Evolutionary conservation across 2,329 filamentous ascomycete genomes (phyloP).

Genomic region (Metarhizium anisopliae): DNA sequence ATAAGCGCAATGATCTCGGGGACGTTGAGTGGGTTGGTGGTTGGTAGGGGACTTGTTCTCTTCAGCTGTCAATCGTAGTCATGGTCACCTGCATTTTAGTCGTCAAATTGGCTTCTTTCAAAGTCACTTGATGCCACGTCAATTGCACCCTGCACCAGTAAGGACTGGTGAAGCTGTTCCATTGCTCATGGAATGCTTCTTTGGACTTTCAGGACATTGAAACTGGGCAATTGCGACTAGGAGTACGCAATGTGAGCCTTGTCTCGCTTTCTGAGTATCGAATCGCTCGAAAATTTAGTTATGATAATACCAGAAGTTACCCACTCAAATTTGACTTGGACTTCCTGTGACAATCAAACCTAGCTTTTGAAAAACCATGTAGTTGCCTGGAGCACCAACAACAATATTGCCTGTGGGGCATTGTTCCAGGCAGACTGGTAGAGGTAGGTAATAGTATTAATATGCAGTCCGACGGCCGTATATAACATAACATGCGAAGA

Average conservation of each 20-base stretch:
- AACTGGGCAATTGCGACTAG: neutral
- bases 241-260: slow-evolving; percentile 27
- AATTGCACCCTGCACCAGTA: neutral
- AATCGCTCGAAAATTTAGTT: slow-evolving; percentile 32
- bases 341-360: no score
- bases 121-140: neutral
- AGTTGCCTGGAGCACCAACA: no score
- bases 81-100: slow-evolving; percentile 22
- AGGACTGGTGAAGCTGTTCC: neutral
- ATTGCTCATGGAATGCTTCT: neutral
- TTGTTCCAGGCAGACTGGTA: no score
- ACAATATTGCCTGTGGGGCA: no score
- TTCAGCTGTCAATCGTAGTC: slow-evolving; percentile 52
- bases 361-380: no score
- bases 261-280: slow-evolving; percentile 60
- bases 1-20: slow-evolving; percentile 54
- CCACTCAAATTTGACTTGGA: slow-evolving; percentile 35
- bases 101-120: neutral
- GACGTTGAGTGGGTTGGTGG: slow-evolving; percentile 93
- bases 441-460: no score
- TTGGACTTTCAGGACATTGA: neutral
- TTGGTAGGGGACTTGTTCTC: slow-evolving; percentile 56
- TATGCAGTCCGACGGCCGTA: no score
- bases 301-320: slow-evolving; percentile 58
- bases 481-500: no score